Evolutionary conservation across 495 filamentous ascomycete genomes (phyloP).

Genomic region (Terfezia boudieri): DNA sequence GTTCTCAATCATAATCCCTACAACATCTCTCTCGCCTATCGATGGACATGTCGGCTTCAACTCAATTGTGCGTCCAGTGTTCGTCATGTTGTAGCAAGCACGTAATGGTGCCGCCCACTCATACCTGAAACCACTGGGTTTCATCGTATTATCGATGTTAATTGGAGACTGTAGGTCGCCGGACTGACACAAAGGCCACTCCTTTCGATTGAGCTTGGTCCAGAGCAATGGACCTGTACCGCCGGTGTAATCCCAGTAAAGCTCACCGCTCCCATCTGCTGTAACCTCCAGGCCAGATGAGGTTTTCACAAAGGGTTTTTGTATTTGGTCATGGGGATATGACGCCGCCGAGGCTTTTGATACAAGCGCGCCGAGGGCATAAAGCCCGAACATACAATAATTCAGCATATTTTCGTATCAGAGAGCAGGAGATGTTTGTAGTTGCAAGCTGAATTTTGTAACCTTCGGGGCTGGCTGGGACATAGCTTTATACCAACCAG

Average conservation of each 20-base stretch:
- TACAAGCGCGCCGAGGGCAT: too few relatives aligned
- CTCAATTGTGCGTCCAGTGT: conserved; percentile 16
- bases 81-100: conserved; percentile 5
- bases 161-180: conserved; percentile 43
- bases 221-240: conserved; percentile 34
- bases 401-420: too few relatives aligned
- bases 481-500: too few relatives aligned
- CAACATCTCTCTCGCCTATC: neutral
- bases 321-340: too few relatives aligned
- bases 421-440: too few relatives aligned
- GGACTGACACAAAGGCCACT: conserved; percentile 24
- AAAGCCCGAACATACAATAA: too few relatives aligned
- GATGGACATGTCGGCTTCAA: neutral
- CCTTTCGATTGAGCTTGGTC: conserved; percentile 29
- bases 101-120: conserved; percentile 1
- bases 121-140: neutral
- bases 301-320: too few relatives aligned
- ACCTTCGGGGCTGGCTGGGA: too few relatives aligned
- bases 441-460: too few relatives aligned
- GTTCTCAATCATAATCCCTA: conserved; percentile 17
- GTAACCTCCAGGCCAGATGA: too few relatives aligned
- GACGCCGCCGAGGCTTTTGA: too few relatives aligned
- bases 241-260: conserved; percentile 30
- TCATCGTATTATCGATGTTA: conserved; percentile 24
- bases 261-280: too few relatives aligned